Percentiles rank a stretch among this genome's conserved stretches.
phyloP scores from a whole-genome alignment of 768 basidiomycete species.

The Royoungia palumana region DNA sequence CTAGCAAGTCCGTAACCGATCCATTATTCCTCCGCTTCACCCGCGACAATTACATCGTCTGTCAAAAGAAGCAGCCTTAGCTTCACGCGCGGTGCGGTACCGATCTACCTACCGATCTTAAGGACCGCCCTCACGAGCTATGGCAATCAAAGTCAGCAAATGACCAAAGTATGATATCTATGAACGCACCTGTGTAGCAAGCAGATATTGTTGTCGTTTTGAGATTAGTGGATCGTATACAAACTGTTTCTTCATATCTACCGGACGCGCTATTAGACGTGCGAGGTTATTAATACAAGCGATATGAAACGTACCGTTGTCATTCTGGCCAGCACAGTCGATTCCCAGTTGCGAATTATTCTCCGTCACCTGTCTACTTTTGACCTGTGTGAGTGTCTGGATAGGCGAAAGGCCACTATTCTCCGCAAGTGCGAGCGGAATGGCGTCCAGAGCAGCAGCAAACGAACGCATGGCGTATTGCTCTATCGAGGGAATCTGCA shows the following conservation, averaged over 20 bases:
- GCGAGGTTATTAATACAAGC: not conserved
- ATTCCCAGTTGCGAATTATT: slow-evolving; percentile 84
- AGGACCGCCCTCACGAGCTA: slow-evolving; percentile 82
- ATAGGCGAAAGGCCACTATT: slow-evolving; percentile 97
- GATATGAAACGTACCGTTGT: slow-evolving; percentile 63
- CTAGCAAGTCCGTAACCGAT: slow-evolving; percentile 14
- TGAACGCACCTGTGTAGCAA: slow-evolving; percentile 83
- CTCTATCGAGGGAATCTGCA: slow-evolving; percentile 90
- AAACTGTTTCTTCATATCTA: slow-evolving; percentile 97
- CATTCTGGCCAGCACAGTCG: slow-evolving; percentile 81
- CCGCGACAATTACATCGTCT: slow-evolving; percentile 80
- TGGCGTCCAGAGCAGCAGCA: slow-evolving; percentile 88
- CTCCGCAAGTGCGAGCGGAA: slow-evolving; percentile 95
- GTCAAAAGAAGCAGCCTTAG: slow-evolving; percentile 5
- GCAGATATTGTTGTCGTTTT: slow-evolving; percentile 92
- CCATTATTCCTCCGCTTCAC: slow-evolving; percentile 62
- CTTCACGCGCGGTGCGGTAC: not conserved
- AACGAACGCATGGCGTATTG: slow-evolving; percentile 99
- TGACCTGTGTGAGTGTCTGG: slow-evolving; percentile 93
- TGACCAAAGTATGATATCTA: not conserved
- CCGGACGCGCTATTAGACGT: not conserved
- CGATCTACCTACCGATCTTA: slow-evolving; percentile 66
- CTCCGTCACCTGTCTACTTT: slow-evolving; percentile 88
- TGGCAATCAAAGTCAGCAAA: slow-evolving; percentile 4
- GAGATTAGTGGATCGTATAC: slow-evolving; percentile 97